Conservation (phyloP, 768 basidiomycete genomes). For the Pleurotus salmoneostramineus region DNA sequence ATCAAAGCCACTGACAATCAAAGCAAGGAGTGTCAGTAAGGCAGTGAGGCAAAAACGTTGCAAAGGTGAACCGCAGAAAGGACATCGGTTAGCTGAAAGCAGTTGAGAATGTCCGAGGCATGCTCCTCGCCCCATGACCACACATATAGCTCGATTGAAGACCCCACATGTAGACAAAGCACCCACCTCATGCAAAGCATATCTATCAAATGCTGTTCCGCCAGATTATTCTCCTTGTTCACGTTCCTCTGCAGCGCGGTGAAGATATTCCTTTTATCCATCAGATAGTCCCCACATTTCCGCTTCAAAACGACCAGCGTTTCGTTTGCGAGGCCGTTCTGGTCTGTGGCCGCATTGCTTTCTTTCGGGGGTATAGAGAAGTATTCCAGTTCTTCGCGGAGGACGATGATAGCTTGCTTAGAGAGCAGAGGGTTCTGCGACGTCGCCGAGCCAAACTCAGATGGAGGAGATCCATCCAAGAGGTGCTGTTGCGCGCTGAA, state of each 20-base stretch:
- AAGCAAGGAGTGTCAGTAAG: constrained; percentile 4
- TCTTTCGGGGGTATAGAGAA: constrained; percentile 89
- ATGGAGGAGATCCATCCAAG: constrained; percentile 57
- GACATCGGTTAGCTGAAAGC: not conserved
- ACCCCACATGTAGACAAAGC: constrained; percentile 2
- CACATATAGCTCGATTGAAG: too few relatives aligned
- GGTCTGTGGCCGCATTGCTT: constrained; percentile 61
- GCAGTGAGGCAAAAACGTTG: constrained; percentile 2
- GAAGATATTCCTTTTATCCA: constrained; percentile 90
- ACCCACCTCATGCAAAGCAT: constrained; percentile 98
- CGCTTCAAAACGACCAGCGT: constrained; percentile 78
- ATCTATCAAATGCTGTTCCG: constrained; percentile 98
- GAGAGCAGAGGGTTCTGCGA: constrained; percentile 89
- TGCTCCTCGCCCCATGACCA: not conserved
- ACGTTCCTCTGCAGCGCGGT: constrained; percentile 98
- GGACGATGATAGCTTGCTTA: constrained; percentile 98
- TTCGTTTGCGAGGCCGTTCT: constrained; percentile 76
- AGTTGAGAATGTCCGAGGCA: not conserved
- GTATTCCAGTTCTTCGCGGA: constrained; percentile 97
- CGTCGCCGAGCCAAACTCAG: constrained; percentile 58
- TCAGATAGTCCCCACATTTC: constrained; percentile 81
- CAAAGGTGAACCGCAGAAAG: not conserved
- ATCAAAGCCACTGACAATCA: constrained; percentile 76
- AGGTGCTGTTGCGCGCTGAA: constrained; percentile 78
- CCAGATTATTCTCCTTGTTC: constrained; percentile 98